Conservation (phyloP, 768 basidiomycete species). For the Mycena crocata region DNA sequence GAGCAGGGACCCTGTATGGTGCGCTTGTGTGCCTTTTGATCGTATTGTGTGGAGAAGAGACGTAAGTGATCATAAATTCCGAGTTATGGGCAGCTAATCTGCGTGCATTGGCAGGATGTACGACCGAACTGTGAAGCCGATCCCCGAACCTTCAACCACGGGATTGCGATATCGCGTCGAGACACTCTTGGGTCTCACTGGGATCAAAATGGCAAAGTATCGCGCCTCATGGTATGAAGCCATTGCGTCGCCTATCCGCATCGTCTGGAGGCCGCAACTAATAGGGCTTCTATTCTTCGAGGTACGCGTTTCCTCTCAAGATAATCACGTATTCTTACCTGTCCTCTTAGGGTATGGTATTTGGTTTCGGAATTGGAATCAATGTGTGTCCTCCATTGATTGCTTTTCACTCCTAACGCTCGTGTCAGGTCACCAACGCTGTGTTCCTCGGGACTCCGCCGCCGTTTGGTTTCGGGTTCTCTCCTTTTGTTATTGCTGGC, state of each 20-base stretch:
- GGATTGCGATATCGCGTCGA: constrained; percentile 64
- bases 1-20: constrained; percentile 69
- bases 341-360: constrained; percentile 51
- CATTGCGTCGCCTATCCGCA: constrained; percentile 53
- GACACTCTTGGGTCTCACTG: constrained; percentile 73
- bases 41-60: constrained; percentile 71
- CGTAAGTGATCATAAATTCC: constrained; percentile 59
- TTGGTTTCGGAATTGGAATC: constrained; percentile 76
- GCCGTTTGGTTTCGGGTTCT: constrained; percentile 63
- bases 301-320: constrained; percentile 11
- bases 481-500: constrained; percentile 61
- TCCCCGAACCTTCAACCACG: constrained; percentile 53
- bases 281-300: constrained; percentile 64
- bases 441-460: constrained; percentile 69
- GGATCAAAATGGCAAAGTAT: constrained; percentile 65
- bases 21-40: constrained; percentile 68
- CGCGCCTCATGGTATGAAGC: constrained; percentile 62
- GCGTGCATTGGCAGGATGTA: constrained; percentile 72
- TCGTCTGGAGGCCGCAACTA: constrained; percentile 74
- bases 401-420: background rate
- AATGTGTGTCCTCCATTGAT: constrained; percentile 49
- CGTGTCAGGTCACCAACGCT: constrained; percentile 68
- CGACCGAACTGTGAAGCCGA: constrained; percentile 65
- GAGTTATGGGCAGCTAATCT: too few species aligned
- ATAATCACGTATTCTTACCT: too few species aligned